Evolutionary conservation across 2,329 filamentous ascomycete genomes (phyloP).

Genomic region (Penicillium sp.): DNA sequence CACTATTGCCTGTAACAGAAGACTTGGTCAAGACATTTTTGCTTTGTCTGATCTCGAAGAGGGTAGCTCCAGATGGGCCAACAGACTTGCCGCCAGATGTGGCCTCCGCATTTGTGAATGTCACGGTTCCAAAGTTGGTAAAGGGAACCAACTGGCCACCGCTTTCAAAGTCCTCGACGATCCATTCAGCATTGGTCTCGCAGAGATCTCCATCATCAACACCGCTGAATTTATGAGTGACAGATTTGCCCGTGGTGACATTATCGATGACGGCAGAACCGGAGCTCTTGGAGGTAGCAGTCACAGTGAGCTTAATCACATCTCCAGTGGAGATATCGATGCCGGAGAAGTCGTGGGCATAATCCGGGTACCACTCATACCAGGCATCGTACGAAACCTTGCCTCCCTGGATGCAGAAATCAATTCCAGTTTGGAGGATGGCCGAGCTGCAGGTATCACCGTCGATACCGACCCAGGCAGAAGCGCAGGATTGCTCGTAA

Average conservation of each 20-base stretch:
- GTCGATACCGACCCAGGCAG: slow-evolving; percentile 59
- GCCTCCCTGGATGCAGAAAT: slow-evolving; percentile 48
- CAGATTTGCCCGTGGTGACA: slow-evolving; percentile 47
- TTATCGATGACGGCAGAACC: slow-evolving; percentile 49
- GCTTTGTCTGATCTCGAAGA: slow-evolving; percentile 47
- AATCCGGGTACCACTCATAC: slow-evolving; percentile 60
- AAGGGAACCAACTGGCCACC: slow-evolving; percentile 41
- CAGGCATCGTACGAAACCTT: slow-evolving; percentile 52
- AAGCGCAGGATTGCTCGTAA: slow-evolving; percentile 41
- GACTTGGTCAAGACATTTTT: slow-evolving; percentile 31
- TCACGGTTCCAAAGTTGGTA: slow-evolving; percentile 48
- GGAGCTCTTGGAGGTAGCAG: slow-evolving; percentile 38
- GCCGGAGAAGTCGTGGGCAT: slow-evolving; percentile 50
- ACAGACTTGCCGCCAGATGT: slow-evolving; percentile 27
- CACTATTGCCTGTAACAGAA: slow-evolving; percentile 2
- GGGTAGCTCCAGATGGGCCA: slow-evolving; percentile 36
- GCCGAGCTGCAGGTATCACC: slow-evolving; percentile 54
- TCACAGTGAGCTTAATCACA: slow-evolving; percentile 40
- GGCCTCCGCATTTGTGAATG: slow-evolving; percentile 43
- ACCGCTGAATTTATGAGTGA: slow-evolving; percentile 49
- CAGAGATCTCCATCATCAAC: slow-evolving; percentile 44
- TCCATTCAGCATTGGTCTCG: slow-evolving; percentile 60
- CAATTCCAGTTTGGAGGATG: slow-evolving; percentile 56
- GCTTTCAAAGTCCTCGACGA: slow-evolving; percentile 53
- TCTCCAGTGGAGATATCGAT: slow-evolving; percentile 46